These are phyloP conservation scores for Miscanthus lutarioriparius DNA, from an alignment of 176 grass and related monocot species.

Conservation along the genomic window DNA sequence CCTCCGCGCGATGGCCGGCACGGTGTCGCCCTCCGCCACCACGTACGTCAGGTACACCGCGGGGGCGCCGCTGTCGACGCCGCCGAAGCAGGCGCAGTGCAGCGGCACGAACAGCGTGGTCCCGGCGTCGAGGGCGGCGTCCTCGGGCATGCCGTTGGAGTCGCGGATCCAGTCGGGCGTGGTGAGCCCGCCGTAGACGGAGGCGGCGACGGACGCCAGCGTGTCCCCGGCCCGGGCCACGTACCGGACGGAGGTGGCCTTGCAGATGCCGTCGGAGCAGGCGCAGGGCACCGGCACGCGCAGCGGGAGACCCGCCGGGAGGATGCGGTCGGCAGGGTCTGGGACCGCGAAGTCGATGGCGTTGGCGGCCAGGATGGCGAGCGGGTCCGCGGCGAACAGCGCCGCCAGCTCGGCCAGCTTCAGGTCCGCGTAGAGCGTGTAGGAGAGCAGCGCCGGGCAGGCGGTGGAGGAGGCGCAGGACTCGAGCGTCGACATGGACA, in stretches of 20 bases:
- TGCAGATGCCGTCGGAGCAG: constrained; percentile 82
- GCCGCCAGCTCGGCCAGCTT: constrained; percentile 80
- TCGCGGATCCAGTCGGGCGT: constrained; percentile 73
- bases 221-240: constrained; percentile 67
- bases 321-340: constrained; percentile 62
- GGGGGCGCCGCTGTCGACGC: constrained; percentile 58
- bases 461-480: constrained; percentile 65
- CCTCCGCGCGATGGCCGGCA: constrained; percentile 50
- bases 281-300: constrained; percentile 75
- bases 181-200: constrained; percentile 73
- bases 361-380: constrained; percentile 79
- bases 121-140: constrained; percentile 55
- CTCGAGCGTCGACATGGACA: constrained; percentile 73
- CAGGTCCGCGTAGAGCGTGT: constrained; percentile 86
- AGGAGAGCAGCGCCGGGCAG: constrained; percentile 76
- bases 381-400: constrained; percentile 70
- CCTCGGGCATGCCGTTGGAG: constrained; percentile 51
- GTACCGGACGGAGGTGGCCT: constrained; percentile 65
- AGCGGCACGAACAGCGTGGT: constrained; percentile 69
- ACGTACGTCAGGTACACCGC: constrained; percentile 78
- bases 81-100: constrained; percentile 88
- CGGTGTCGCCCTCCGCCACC: constrained; percentile 55
- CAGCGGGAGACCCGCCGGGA: constrained; percentile 65
- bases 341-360: constrained; percentile 63
- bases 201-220: constrained; percentile 50